Base-by-base conservation (phyloP, 768 basidiomycete genomes). In the Psilocybe subaeruginosa region DNA sequence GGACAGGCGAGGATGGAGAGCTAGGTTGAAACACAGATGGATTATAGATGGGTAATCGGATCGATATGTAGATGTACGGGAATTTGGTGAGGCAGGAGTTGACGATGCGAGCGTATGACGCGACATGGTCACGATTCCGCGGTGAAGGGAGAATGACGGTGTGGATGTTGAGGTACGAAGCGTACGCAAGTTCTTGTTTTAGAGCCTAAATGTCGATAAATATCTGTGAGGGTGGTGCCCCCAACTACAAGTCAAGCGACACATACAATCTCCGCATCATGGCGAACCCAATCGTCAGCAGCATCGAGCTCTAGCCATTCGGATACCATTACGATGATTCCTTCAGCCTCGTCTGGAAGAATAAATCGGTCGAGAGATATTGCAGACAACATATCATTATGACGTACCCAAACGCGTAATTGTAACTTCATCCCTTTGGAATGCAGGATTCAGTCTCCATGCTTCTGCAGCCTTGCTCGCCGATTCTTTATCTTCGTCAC, bases 231-330 rank as follows among this genome's bases (percentile, higher is more conserved):
- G n/a, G 12, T 50, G 35, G 48, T 47, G 4, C 3, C n/a, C 11
- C 41, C 31, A 54, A 54, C 53, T 59, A 63, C 67, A 62, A 64
- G 45, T 48, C 11, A 59, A 50, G 62, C 65, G 33, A 48, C 2
- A 54, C 91, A 76, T 73, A 95, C 95, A 57, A 97, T 91, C 76
- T 97, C 97, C 48, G 95, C 91, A 71, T 99, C 97, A 68, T 97
- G 93, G 48, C 97, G 86, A 56, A 99, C 89, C 82, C 96, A 94
- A 68, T 95, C 93, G 74, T 98, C 95, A 0, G 85, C 78, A 7
- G 93, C 89, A 75, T 99, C 97, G 41, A 99, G 80, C 73, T 97
- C 94, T 3, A 99, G 82, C 97, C 97, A 99, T 58, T 96, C 93
- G 2, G 95, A 95, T 7, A 92, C 82, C 72, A 97, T 84, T 4